Evolutionary conservation across 176 grass and related monocot genomes (phyloP).

Genomic region (Cenchrus americanus): DNA sequence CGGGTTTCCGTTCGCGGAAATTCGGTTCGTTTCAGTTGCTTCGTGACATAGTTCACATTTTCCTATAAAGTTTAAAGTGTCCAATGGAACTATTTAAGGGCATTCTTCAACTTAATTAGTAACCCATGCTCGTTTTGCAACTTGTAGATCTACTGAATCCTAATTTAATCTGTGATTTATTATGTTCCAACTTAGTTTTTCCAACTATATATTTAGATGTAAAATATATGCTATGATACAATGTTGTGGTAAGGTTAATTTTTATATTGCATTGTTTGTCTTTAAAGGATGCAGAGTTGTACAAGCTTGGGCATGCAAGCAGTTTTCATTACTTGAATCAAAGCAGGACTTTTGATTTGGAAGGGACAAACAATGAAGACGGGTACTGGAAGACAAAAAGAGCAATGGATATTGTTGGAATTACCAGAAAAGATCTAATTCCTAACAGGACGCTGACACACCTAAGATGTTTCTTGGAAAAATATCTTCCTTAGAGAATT

Average conservation of each 20-base stretch:
- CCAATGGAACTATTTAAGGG: neutral
- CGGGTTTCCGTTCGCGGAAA: too few species aligned
- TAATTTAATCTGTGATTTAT: neutral
- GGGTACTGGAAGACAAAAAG: conserved; percentile 93
- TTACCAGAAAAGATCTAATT: conserved; percentile 84
- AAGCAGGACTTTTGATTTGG: conserved; percentile 88
- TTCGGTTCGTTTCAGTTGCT: too few species aligned
- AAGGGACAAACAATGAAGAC: conserved; percentile 83
- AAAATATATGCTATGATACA: neutral
- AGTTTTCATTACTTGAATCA: conserved; percentile 97
- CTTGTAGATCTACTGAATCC: neutral
- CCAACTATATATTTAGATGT: neutral
- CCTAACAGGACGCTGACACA: conserved; percentile 15
- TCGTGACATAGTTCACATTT: conserved; percentile 1
- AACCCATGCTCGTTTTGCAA: conserved; percentile 15
- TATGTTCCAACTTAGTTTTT: conserved; percentile 18
- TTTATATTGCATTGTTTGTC: conserved; percentile 44
- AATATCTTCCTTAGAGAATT: conserved; percentile 9
- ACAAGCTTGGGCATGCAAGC: conserved; percentile 84
- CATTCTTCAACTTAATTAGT: conserved; percentile 4
- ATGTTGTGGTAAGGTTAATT: conserved; percentile 23
- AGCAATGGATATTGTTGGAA: conserved; percentile 98
- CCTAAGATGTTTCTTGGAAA: conserved; percentile 38
- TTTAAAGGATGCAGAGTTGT: conserved; percentile 79
- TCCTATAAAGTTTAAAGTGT: neutral